Base-by-base conservation (phyloP, 1,284 basidiomycete genomes). In the Trichosporon coremiiforme region DNA sequence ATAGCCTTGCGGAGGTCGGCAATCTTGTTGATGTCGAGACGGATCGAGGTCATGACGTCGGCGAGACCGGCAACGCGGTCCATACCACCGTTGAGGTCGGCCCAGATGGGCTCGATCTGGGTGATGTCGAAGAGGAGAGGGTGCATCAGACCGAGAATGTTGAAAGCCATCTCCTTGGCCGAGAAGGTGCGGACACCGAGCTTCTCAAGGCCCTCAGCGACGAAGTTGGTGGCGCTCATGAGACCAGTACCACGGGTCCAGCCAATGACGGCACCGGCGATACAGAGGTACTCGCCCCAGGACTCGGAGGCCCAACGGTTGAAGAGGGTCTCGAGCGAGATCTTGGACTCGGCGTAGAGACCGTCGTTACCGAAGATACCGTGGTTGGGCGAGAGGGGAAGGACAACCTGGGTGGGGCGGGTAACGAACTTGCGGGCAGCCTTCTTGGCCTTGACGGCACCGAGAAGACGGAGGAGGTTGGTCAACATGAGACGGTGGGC, bases 81-180 rank as follows among this genome's bases (percentile, higher is more conserved):
- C 94, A 98, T 97, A 65, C 94, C 95, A 80, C 95, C 95, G 79
- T 95, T 97, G 74, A 98, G 86, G 82, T 98, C 95, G 65, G 95
- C 95, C 95, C 95, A 98, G 79, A 99, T 95, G 7, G 96, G 96
- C 82, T 99, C 96, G 69, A 99, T 95, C 84, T 99, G 97, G n/a
- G 96, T 97, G 80, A 98, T 95, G 83, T 96, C 98, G 88, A 98
- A 98, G 66, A 99, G 88, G n/a, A 98, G 89, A 57, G 97, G 96
- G 83, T 98, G 97, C 94, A 99, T 97, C 64, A 96, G 88, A 76
- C 96, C 97, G 69, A 99, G 90, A 78, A 99, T 94, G 85, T 98
- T 99, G 90, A 99, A 99, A 2, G 95, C 95, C 96, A 99, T 99
- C 86, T 99, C 96, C 86, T 98, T 98, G 65, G 95, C 92, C 2